A percentile compares a stretch with the other conserved stretches of the same genome.
phyloP scores from a whole-genome alignment of 495 filamentous ascomycete species.

The Neurospora terricola region DNA sequence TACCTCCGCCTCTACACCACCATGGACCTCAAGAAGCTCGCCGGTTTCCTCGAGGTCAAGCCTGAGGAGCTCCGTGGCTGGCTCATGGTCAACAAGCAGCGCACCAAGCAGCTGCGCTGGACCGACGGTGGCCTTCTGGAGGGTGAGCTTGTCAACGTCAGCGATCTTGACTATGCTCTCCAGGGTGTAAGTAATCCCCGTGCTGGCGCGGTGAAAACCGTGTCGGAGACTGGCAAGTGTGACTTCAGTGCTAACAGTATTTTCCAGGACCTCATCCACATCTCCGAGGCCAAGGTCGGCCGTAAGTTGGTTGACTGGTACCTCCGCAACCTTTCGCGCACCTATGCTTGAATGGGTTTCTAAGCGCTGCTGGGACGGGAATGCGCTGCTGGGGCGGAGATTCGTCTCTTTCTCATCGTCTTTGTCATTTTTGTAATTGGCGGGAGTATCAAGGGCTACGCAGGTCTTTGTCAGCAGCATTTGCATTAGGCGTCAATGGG shows the following conservation, averaged over 20 bases:
- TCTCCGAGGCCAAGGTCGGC: conserved; percentile 96
- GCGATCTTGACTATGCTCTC: conserved; percentile 92
- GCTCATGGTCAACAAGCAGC: conserved; percentile 95
- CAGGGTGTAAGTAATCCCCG: conserved; percentile 58
- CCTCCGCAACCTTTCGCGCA: conserved; percentile 86
- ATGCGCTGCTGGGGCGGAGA: neutral
- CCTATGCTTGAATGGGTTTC: conserved; percentile 45
- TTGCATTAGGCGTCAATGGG: conserved; percentile 12
- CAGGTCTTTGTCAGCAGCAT: conserved; percentile 12
- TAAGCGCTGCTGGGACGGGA: neutral
- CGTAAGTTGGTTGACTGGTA: conserved; percentile 98
- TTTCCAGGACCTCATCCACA: conserved; percentile 79
- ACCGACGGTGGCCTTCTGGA: conserved; percentile 81
- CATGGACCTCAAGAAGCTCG: conserved; percentile 97
- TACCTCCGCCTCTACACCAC: conserved; percentile 99
- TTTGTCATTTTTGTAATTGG: conserved; percentile 9
- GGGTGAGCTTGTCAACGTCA: conserved; percentile 81
- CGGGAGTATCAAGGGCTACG: neutral
- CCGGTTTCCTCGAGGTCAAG: conserved; percentile 90
- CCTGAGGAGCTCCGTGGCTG: conserved; percentile 84
- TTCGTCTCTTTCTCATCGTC: neutral
- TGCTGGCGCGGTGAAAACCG: neutral
- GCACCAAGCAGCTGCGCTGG: conserved; percentile 93
- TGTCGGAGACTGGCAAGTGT: neutral
- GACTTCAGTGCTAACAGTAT: neutral